Evolutionary conservation across 805 yeast species (phyloP).

Genomic region (Ogataea pilisensis): DNA sequence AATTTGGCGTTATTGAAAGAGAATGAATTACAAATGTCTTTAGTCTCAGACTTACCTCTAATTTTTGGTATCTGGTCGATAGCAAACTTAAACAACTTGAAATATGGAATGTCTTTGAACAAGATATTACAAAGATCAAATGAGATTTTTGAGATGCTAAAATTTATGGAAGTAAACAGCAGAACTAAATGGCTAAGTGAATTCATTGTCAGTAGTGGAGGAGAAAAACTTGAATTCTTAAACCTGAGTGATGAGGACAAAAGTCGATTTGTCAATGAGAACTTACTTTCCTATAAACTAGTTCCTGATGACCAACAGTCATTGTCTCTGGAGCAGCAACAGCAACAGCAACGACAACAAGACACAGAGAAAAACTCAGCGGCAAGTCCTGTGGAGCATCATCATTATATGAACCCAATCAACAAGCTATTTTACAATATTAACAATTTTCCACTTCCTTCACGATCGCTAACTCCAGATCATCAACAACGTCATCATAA

Average conservation of each 20-base stretch:
- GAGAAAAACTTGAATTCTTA: conserved; percentile 27
- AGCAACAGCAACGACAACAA: conserved; percentile 2
- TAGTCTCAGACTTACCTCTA: conserved; percentile 63
- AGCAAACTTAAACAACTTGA: conserved; percentile 54
- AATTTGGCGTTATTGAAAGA: conserved; percentile 30
- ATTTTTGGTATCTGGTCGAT: conserved; percentile 66
- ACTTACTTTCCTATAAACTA: conserved; percentile 17
- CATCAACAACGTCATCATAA: conserved; percentile 5
- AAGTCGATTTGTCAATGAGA: conserved; percentile 20
- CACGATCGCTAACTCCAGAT: conserved; percentile 10
- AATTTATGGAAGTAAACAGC: conserved; percentile 51
- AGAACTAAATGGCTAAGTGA: conserved; percentile 62
- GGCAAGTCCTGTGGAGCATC: conserved; percentile 10
- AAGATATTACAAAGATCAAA: conserved; percentile 38
- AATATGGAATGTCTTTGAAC: conserved; percentile 46
- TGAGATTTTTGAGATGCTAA: conserved; percentile 54
- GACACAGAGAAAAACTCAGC: too few relatives aligned
- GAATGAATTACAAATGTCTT: conserved; percentile 28
- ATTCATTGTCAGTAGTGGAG: conserved; percentile 40
- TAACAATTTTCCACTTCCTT: conserved; percentile 20
- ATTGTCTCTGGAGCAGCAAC: neutral
- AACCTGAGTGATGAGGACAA: conserved; percentile 20
- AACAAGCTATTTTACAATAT: conserved; percentile 31
- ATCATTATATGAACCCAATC: conserved; percentile 25
- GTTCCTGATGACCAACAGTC: conserved; percentile 4